Percentiles rank a stretch among this genome's conserved stretches.
Evolutionary conservation across 305 asterid genomes (phyloP).

Genomic region (Coffea humblotiana): DNA sequence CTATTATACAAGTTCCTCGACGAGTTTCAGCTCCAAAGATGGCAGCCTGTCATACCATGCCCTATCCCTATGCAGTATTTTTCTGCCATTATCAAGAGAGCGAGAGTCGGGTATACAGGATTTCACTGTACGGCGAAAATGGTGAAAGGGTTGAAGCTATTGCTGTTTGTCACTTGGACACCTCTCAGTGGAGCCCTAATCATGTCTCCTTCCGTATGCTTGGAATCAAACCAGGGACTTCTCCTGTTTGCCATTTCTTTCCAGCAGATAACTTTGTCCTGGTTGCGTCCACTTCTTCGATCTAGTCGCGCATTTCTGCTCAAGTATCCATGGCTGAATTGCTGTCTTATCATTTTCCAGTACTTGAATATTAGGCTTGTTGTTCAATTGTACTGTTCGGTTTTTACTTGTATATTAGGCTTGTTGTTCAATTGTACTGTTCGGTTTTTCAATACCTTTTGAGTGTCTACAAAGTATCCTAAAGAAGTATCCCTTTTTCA

Average conservation of each 20-base stretch:
- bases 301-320: not conserved
- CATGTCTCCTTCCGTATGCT: conserved; percentile 68
- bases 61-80: conserved; percentile 64
- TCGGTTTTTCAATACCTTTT: no score
- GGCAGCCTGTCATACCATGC: conserved; percentile 75
- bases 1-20: conserved; percentile 29
- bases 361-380: no score
- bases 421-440: not conserved
- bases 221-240: conserved; percentile 55
- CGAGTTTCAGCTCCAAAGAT: conserved; percentile 40
- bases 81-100: conserved; percentile 66
- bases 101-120: conserved; percentile 47
- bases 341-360: no score
- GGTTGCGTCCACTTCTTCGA: conserved; percentile 26
- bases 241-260: conserved; percentile 29
- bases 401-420: not conserved
- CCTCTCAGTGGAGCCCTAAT: conserved; percentile 61
- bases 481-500: no score
- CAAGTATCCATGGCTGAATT: not conserved
- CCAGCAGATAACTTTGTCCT: conserved; percentile 56
- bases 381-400: no score
- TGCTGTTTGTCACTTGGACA: conserved; percentile 85
- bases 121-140: conserved; percentile 41
- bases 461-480: no score
- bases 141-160: conserved; percentile 34